Percentiles rank a stretch among this genome's conserved stretches.
These are phyloP conservation scores for Colletotrichum liriopes DNA, from an alignment of 2,329 filamentous ascomycete species.

Conservation along the genomic window DNA sequence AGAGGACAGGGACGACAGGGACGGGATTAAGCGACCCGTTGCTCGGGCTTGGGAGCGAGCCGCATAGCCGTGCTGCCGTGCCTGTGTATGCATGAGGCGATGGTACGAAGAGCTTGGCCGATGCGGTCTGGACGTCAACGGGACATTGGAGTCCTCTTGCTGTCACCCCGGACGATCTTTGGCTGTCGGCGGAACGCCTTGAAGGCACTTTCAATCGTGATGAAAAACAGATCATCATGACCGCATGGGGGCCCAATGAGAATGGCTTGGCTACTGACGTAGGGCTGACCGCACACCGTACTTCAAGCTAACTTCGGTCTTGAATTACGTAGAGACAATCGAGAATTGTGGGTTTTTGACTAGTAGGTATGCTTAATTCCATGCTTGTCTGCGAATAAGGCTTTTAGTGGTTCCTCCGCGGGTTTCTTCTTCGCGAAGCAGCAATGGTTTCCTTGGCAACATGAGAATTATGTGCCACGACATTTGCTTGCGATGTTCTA, in stretches of 20 bases:
- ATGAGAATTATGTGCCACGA: background rate
- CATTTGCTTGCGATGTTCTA: background rate
- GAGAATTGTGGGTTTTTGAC: background rate
- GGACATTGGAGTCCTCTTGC: background rate
- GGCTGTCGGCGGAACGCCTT: too few species aligned
- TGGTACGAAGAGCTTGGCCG: background rate
- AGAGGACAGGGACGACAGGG: background rate
- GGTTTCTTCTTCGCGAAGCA: background rate
- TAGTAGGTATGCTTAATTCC: background rate
- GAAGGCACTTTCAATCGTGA: too few species aligned
- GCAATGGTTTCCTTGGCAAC: background rate
- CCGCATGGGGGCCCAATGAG: background rate
- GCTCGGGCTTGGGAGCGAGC: background rate
- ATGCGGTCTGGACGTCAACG: background rate
- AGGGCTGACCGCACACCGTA: background rate
- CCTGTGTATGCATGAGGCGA: background rate
- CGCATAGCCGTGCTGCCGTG: background rate
- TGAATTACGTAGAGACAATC: background rate
- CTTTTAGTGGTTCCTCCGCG: background rate
- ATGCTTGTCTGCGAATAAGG: background rate
- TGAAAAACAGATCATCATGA: conserved; percentile 1
- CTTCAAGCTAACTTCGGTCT: background rate
- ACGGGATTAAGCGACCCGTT: background rate
- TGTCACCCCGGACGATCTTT: background rate
- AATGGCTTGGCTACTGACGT: background rate